Evolutionary conservation across 2,329 filamentous ascomycete species (phyloP), one percentile per base, ranked within the genome.

Genomic region (Fusarium pseudocircinatum): DNA sequence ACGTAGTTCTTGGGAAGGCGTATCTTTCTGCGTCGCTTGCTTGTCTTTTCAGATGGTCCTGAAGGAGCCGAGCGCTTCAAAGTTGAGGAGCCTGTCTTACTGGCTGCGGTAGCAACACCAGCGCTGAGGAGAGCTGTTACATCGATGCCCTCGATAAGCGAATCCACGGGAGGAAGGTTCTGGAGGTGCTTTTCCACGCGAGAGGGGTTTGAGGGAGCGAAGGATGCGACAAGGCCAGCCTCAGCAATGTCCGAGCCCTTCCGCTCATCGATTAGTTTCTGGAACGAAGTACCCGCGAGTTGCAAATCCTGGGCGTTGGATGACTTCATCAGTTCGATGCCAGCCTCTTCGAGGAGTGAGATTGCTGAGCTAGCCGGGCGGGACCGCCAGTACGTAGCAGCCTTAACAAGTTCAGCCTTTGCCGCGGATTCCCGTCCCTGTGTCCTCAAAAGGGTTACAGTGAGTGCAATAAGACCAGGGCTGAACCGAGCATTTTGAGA

Each of bases 171-270:
- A 10, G 91, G 89, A 24, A 95, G 86, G 46, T 85, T 84, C 24
- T 85, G 82, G 15, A 90, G 82, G 63, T 92, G 84, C 1, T 86
- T 79, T 60, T 89, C 82, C 26, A 91, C 85, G 69, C 88, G 88
- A 14, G 86, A 80, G 4, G 88, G 87, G 69, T 92, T 86, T 3
- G 84, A 85, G 4, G 89, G 89, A 34, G 93, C 92, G 75, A 93
- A 90, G 15, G 95, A 92, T 7, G 96, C 96, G 13, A 98, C 89
- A n/a, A 96, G 90, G 3, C 96, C 96, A 14, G 95, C 95, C 22
- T 90, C 89, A 4, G 93, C 91, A 61, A 92, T 87, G 37, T 87
- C 88, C 76, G 97, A 94, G 43, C 85, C 85, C n/a, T 88, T 85
- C 46, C 94, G 87, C 66, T 90, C 86, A 6, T 88, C 83, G 72